A percentile compares a stretch with the other conserved stretches of the same genome.
These are phyloP conservation scores for Cyclospora cayetanensis DNA, from an alignment of 169 alveolate genomes.

Conservation along the genomic window DNA sequence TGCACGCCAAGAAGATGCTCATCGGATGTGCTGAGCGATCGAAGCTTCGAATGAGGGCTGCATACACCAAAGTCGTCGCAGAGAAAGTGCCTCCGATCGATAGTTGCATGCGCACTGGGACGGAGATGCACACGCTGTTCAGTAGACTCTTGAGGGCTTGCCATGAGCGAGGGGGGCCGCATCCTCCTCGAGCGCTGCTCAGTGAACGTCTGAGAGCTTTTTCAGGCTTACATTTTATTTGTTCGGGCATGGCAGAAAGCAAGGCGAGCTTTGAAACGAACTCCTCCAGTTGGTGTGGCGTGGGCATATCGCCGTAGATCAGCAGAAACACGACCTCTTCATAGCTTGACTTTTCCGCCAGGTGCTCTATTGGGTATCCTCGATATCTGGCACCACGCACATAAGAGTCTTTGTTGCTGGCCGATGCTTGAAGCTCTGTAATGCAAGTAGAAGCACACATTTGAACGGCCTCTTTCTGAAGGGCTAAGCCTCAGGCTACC, in stretches of 20 bases:
- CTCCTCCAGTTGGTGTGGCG: slow-evolving; percentile 67
- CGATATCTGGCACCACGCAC: slow-evolving; percentile 72
- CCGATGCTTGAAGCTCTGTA: background rate
- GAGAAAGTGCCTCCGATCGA: too few relatives aligned
- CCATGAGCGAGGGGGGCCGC: background rate
- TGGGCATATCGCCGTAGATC: slow-evolving; percentile 89
- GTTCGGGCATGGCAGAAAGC: background rate
- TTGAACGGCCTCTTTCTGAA: too few relatives aligned
- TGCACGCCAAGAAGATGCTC: slow-evolving; percentile 87
- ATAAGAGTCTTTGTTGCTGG: background rate
- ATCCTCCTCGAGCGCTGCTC: too few relatives aligned
- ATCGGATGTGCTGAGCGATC: slow-evolving; percentile 90
- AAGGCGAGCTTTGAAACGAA: background rate
- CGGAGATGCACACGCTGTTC: slow-evolving; percentile 10
- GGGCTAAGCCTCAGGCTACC: slow-evolving; percentile 63
- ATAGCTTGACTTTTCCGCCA: slow-evolving; percentile 85
- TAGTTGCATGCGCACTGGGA: background rate
- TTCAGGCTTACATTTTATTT: background rate
- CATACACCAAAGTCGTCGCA: background rate
- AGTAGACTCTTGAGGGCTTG: background rate
- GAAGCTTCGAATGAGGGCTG: slow-evolving; percentile 71
- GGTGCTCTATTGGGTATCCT: slow-evolving; percentile 89
- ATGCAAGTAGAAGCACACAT: background rate
- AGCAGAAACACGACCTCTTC: slow-evolving; percentile 83
- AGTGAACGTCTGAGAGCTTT: background rate